phyloP scores from a whole-genome alignment of 2,329 filamentous ascomycete species.

The Cadophora malorum region DNA sequence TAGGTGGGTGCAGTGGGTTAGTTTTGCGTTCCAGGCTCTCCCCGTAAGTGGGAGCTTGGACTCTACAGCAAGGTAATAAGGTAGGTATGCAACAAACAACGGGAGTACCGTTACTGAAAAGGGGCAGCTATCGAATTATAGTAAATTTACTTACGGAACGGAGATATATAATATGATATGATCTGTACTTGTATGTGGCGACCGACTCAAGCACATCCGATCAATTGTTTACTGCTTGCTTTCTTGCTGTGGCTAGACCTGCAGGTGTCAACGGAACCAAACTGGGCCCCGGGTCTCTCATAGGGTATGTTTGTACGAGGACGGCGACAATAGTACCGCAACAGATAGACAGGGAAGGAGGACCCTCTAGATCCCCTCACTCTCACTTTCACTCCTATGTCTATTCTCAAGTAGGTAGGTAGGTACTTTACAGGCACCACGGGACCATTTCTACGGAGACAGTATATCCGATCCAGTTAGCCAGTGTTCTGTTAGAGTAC shows the following conservation, averaged over 20 bases:
- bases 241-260: background rate
- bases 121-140: background rate
- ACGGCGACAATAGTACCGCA: background rate
- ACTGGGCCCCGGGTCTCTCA: background rate
- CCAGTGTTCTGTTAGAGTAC: slow-evolving; percentile 1
- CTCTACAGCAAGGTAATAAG: background rate
- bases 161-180: background rate
- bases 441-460: background rate
- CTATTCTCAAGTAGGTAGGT: background rate
- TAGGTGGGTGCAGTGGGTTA: background rate
- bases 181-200: background rate
- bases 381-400: background rate
- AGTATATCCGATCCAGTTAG: background rate
- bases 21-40: background rate
- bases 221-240: slow-evolving; percentile 2
- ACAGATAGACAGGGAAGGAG: background rate
- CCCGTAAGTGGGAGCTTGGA: background rate
- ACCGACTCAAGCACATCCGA: background rate
- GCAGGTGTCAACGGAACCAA: background rate
- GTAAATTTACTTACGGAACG: background rate
- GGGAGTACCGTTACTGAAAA: background rate
- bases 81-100: no score
- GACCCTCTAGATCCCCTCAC: background rate
- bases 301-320: slow-evolving; percentile 1
- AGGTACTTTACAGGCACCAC: slow-evolving; percentile 1